These are phyloP conservation scores for Umbelopsis ramanniana DNA, from an alignment of 192 early-diverging fungal species.

Conservation along the genomic window DNA sequence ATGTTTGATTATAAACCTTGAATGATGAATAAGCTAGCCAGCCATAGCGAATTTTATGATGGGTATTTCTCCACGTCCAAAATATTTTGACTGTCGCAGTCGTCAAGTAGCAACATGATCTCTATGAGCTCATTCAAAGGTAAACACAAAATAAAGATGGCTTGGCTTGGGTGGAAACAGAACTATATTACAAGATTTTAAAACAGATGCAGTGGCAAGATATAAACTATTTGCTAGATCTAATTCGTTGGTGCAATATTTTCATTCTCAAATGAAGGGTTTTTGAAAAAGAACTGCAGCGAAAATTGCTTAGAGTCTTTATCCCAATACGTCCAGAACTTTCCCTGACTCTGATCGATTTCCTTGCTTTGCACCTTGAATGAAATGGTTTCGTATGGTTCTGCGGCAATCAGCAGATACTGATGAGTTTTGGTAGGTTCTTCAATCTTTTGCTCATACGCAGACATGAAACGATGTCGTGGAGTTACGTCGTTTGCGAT, in stretches of 20 bases:
- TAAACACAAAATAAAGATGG: not conserved
- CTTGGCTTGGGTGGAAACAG: not conserved
- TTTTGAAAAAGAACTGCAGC: constrained; percentile 92
- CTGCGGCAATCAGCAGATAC: constrained; percentile 93
- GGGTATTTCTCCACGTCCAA: too few relatives aligned
- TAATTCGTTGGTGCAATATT: constrained; percentile 16
- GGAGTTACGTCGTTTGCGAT: constrained; percentile 84
- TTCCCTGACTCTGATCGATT: constrained; percentile 85
- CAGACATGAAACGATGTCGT: constrained; percentile 94
- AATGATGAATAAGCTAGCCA: too few relatives aligned
- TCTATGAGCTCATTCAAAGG: not conserved
- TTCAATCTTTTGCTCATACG: constrained; percentile 93
- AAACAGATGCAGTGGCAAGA: not conserved
- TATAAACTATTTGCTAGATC: not conserved
- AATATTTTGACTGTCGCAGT: not conserved
- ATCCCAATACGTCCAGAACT: constrained; percentile 96
- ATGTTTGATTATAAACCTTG: too few relatives aligned
- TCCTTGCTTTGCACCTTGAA: constrained; percentile 95
- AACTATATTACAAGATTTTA: constrained; percentile 18
- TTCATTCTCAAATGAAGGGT: constrained; percentile 38
- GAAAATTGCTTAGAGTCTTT: constrained; percentile 83
- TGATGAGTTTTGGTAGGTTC: constrained; percentile 86
- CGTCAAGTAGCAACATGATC: not conserved
- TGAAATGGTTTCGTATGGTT: constrained; percentile 93
- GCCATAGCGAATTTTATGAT: too few relatives aligned